These are phyloP conservation scores for Herpetospermum pedunculosum DNA, from an alignment of 306 rosid genomes.

Conservation along the genomic window DNA sequence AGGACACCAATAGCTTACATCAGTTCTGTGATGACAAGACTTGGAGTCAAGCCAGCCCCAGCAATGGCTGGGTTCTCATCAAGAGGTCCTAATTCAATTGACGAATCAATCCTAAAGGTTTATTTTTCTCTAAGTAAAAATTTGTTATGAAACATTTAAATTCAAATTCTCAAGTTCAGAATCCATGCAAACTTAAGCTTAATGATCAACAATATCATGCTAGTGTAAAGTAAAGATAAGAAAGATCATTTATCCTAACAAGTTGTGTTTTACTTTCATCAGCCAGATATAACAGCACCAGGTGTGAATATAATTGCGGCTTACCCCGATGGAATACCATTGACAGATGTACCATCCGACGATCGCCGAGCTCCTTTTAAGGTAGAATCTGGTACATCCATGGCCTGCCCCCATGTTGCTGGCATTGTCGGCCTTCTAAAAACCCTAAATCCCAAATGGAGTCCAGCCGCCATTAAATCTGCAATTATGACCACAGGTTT, in stretches of 20 bases:
- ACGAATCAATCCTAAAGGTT: slow-evolving; percentile 45
- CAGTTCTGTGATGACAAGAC: slow-evolving; percentile 17
- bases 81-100: slow-evolving; percentile 41
- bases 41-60: slow-evolving; percentile 35
- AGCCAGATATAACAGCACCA: slow-evolving; percentile 53
- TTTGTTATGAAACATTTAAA: background rate
- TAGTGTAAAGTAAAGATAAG: background rate
- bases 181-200: background rate
- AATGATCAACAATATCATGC: background rate
- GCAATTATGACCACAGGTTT: too few relatives aligned
- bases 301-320: slow-evolving; percentile 41
- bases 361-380: slow-evolving; percentile 20
- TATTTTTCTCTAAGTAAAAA: background rate
- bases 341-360: slow-evolving; percentile 14
- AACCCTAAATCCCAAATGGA: slow-evolving; percentile 26
- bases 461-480: too few relatives aligned
- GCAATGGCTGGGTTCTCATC: slow-evolving; percentile 41
- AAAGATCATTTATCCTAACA: background rate
- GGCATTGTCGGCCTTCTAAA: slow-evolving; percentile 41
- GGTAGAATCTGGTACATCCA: slow-evolving; percentile 37
- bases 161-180: background rate
- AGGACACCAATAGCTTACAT: slow-evolving; percentile 40
- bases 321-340: slow-evolving; percentile 10
- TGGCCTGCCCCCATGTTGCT: slow-evolving; percentile 54
- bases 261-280: background rate